Percentiles rank a stretch among this genome's conserved stretches.
These are phyloP conservation scores for Phytophthora hibernalis DNA, from an alignment of 352 stramenopile genomes.

Conservation along the genomic window DNA sequence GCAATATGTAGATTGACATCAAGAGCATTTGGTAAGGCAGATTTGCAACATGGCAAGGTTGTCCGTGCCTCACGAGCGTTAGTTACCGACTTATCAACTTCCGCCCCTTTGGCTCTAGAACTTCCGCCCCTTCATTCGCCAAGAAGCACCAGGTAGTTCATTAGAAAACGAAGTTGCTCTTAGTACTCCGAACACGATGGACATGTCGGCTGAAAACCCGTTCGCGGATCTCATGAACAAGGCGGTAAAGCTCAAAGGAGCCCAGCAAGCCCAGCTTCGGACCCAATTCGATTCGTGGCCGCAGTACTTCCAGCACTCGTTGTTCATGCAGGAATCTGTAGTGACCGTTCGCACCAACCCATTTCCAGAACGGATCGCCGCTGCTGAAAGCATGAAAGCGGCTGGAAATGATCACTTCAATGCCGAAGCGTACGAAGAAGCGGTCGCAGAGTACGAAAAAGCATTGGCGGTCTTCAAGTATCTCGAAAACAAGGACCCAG, in stretches of 20 bases:
- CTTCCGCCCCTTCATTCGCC: conserved; percentile 32
- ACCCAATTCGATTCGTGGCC: conserved; percentile 80
- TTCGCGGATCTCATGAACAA: conserved; percentile 89
- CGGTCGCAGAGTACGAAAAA: conserved; percentile 85
- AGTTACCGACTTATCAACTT: too few relatives aligned
- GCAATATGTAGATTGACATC: conserved; percentile 10
- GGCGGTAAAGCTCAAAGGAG: conserved; percentile 85
- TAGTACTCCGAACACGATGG: conserved; percentile 42
- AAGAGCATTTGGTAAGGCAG: conserved; percentile 31
- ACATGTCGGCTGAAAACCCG: conserved; percentile 70
- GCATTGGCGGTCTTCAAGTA: conserved; percentile 86
- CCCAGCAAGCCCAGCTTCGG: conserved; percentile 82
- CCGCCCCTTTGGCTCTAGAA: conserved; percentile 12
- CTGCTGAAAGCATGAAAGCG: conserved; percentile 72
- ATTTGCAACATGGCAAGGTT: too few relatives aligned
- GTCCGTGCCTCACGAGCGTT: too few relatives aligned
- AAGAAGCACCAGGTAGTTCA: background rate
- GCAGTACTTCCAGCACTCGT: conserved; percentile 88
- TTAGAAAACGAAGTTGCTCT: background rate
- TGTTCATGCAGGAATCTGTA: conserved; percentile 89
- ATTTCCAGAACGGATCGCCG: conserved; percentile 64
- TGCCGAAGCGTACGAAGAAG: conserved; percentile 62
- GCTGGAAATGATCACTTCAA: conserved; percentile 71
- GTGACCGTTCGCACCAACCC: conserved; percentile 45
- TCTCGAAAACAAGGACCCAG: conserved; percentile 76